Evolutionary conservation across 2,329 filamentous ascomycete genomes (phyloP).

Genomic region (Cercospora canescens): DNA sequence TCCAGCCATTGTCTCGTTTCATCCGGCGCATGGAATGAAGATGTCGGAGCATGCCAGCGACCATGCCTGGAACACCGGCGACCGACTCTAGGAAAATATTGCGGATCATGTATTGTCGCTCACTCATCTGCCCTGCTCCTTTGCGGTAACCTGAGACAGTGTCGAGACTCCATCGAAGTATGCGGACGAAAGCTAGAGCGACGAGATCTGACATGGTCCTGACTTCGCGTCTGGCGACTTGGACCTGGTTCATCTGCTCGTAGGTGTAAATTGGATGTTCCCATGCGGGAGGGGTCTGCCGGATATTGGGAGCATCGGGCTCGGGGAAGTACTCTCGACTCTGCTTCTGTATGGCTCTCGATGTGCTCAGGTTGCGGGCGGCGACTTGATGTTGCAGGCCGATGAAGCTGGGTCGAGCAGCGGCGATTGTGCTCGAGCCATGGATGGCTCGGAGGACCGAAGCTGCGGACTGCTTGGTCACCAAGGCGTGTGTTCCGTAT

Average conservation of each 20-base stretch:
- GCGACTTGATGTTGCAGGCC: constrained; percentile 32
- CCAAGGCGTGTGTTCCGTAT: constrained; percentile 11
- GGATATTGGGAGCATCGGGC: constrained; percentile 46
- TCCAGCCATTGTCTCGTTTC: constrained; percentile 93
- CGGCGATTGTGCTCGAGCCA: constrained; percentile 29
- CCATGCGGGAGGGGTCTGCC: constrained; percentile 50
- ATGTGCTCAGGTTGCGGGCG: constrained; percentile 44
- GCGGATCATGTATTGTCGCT: constrained; percentile 84
- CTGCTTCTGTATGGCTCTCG: constrained; percentile 36
- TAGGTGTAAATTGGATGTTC: constrained; percentile 64
- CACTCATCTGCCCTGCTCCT: constrained; percentile 66
- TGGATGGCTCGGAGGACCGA: constrained; percentile 41
- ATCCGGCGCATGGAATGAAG: constrained; percentile 79
- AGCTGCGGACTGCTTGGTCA: constrained; percentile 29
- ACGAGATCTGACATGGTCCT: constrained; percentile 73
- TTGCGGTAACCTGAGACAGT: constrained; percentile 72
- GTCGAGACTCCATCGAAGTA: constrained; percentile 80
- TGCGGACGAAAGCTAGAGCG: constrained; percentile 73
- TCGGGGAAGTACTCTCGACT: constrained; percentile 47
- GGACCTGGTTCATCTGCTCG: constrained; percentile 73
- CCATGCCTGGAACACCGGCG: constrained; percentile 94
- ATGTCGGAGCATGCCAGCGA: constrained; percentile 91
- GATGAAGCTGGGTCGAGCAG: constrained; percentile 37
- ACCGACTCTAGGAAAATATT: constrained; percentile 88
- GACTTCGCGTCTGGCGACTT: constrained; percentile 74